Base-by-base conservation (phyloP, 2,329 filamentous ascomycete species). In the Penicillium glabrum region DNA sequence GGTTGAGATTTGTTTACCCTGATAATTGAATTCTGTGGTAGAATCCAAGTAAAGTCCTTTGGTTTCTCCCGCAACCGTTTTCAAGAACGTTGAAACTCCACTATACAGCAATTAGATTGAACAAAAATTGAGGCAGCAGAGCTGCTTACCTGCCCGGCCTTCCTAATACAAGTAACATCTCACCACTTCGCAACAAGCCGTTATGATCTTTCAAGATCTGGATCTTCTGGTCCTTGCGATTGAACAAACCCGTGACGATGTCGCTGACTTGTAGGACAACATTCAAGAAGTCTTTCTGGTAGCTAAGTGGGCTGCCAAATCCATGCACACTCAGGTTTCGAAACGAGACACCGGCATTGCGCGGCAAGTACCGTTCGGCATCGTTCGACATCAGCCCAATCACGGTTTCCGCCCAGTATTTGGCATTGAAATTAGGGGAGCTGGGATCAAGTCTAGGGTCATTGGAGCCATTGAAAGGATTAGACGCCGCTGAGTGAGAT, bases 71-170 rank as follows among this genome's bases (percentile, higher is more conserved):
- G 33, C 33, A n/a, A 37, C 33, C 2, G 33, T 8, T 9, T 37
- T 37, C 6, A 37, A 5, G 16, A 37, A 37, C 2, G 33, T 37
- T 3, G 33, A 37, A n/a, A 37, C 33, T n/a, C 33, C 33, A 37
- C 33, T 37, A 3, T 9, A 5, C 0, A 3, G 16, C 16, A n/a
- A 37, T 37, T 37, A 37, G 33, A 35, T n/a, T 3, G 7, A 7
- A 35, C 2, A 1, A 35, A 2, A 2, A 10, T 1, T n/a, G 14
- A n/a, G 16, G 16, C 6, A n/a, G 6, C 8, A 8, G 1, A 9
- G 2, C 16, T 37, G 2, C 33, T 3, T 37, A 37, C 33, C 33
- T 37, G 33, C 33, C 33, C 16, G 33, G 33, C 4, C 33, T 37
- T 37, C 33, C 33, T n/a, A 37, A 37, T 1, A 37, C 33, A 37